These are phyloP conservation scores for Metahyphopichia silvanorum DNA, from an alignment of 805 yeast genomes.

Conservation along the genomic window DNA sequence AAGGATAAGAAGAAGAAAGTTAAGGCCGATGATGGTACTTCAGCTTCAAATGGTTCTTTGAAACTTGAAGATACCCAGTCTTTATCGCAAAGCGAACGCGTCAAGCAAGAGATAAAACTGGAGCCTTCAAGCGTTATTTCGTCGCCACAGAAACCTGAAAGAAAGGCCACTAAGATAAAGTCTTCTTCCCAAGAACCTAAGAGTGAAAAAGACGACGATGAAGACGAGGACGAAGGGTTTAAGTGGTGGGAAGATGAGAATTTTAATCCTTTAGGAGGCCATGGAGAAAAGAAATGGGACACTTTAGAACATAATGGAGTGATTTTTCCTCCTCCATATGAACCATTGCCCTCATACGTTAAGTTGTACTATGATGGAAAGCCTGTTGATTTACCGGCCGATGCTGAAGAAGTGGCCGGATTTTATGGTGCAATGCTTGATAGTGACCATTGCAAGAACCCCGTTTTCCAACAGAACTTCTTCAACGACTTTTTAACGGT, in stretches of 20 bases:
- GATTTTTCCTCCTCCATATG: conserved; percentile 88
- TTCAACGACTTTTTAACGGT: conserved; percentile 74
- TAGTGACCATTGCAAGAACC: conserved; percentile 84
- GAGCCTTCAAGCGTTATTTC: no score
- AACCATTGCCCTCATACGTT: conserved; percentile 75
- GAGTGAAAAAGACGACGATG: conserved; percentile 1
- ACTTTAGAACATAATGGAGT: conserved; percentile 88
- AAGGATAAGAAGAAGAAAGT: background rate
- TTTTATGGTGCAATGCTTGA: conserved; percentile 87
- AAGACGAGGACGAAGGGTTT: conserved; percentile 42
- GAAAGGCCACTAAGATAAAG: no score
- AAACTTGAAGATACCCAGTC: no score
- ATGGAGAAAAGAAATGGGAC: conserved; percentile 78
- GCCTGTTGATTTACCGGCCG: conserved; percentile 70
- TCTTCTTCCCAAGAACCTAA: conserved; percentile 3
- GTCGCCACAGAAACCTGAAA: no score
- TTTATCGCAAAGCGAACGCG: no score
- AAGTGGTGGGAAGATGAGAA: conserved; percentile 86
- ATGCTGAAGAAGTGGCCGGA: conserved; percentile 96
- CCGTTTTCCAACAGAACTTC: conserved; percentile 82
- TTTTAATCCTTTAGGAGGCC: conserved; percentile 37
- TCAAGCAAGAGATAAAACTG: no score
- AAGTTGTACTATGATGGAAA: conserved; percentile 73
- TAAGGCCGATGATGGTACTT: no score
- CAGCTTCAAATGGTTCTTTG: no score